These are phyloP conservation scores for Batkoa obscura DNA, from an alignment of 371 early-diverging fungal genomes.

Conservation along the genomic window DNA sequence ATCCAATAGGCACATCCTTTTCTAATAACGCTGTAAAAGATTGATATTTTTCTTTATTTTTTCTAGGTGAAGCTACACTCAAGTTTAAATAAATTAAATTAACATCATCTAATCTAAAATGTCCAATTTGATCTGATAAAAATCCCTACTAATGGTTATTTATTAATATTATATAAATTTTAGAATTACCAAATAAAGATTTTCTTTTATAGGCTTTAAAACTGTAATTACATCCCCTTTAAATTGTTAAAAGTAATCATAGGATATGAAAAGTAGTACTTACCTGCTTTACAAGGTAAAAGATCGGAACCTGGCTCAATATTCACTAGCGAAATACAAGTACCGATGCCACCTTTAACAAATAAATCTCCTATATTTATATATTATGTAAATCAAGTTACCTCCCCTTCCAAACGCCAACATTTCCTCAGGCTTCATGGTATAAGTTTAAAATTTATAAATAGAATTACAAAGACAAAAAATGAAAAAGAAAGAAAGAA, in stretches of 20 bases:
- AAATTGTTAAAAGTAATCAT: neutral
- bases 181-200: slow-evolving; percentile 3
- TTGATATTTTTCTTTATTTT: neutral
- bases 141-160: neutral
- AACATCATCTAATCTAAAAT: slow-evolving; percentile 4
- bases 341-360: slow-evolving; percentile 8
- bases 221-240: slow-evolving; percentile 7
- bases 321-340: slow-evolving; percentile 1
- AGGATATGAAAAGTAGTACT: neutral
- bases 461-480: no score
- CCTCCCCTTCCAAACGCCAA: no score
- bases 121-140: slow-evolving; percentile 1
- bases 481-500: no score
- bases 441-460: no score
- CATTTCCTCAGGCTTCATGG: no score
- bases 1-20: neutral
- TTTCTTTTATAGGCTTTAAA: slow-evolving; percentile 3
- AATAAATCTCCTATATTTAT: no score
- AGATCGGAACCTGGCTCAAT: neutral
- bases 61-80: neutral
- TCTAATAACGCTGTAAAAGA: slow-evolving; percentile 2
- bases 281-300: slow-evolving; percentile 4
- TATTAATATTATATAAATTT: neutral
- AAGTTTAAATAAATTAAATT: slow-evolving; percentile 6
- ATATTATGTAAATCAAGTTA: no score